Base-by-base conservation (phyloP, 305 asterid genomes). In the Withania somnifera region DNA sequence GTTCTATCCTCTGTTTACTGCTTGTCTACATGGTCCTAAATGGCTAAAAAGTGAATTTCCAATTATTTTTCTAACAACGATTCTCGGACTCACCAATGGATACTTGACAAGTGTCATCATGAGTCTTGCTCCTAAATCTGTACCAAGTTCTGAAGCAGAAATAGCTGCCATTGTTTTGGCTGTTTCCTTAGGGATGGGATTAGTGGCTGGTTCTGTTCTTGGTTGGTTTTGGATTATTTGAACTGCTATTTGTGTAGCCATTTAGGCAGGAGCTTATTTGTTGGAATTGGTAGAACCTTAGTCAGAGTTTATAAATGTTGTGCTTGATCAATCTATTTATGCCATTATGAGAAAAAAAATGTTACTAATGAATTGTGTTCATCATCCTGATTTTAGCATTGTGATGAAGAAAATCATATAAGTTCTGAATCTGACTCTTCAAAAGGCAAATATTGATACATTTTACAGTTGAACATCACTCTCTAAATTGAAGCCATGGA, bases 211-310 rank as follows among this genome's bases (percentile, higher is more conserved):
- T 8, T 94, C 97, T 0, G 82, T 91, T 11, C 84, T 94, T 3
- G 94, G 97, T 6, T 94, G 97, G 97, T 80, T 94, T 84, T 94
- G 98, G 98, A 85, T 93, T 24, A 89, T 92, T 78, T 94, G 86
- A 90, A 50, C 5, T 30, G 14, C 24, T 30, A 71, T 42, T 7
- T 5, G 3, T 42, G 5, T 22, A 22, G 78, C 47, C 24, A 64
- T 64, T 63, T 63, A 30, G 45, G 45, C 47, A 64, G 47, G 60
- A 24, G 47, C 2, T 30, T 14, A 3, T 64, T 64, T 32, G 73
- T 64, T 30, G 47, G 14, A 61, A 52, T 52, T 52, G 26, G 15
- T 73, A 45, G 58, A 71, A 71, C 7, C 4, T 7, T 73, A 73
- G 24, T 47, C 50, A 73, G 0, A 47, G 26, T 50, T 26, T 17